Evolutionary conservation across 768 basidiomycete species (phyloP).

Genomic region (Galerina sulciceps): DNA sequence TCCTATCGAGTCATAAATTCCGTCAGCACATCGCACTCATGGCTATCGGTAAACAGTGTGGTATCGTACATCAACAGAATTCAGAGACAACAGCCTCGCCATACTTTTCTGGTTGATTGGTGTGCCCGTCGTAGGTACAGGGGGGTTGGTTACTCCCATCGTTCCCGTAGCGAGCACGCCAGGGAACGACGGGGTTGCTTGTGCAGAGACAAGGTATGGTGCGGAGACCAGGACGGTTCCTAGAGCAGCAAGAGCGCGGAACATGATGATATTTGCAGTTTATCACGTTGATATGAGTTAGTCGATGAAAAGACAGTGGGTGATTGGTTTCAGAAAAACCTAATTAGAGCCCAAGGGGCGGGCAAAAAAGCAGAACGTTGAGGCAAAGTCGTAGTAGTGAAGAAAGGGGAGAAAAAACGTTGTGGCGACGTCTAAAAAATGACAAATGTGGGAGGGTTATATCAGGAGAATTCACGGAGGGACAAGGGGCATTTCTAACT

Average conservation of each 20-base stretch:
- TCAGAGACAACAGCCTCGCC: conserved; percentile 41
- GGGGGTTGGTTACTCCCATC: conserved; percentile 44
- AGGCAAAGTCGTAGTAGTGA: neutral
- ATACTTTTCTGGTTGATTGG: conserved; percentile 45
- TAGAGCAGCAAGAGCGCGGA: neutral
- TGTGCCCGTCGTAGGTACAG: conserved; percentile 40
- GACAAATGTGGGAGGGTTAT: no score
- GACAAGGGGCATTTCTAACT: no score
- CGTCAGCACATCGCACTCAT: neutral
- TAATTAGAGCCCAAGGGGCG: neutral
- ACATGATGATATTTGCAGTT: neutral
- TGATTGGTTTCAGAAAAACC: neutral
- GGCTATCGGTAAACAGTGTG: neutral
- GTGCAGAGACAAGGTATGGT: neutral
- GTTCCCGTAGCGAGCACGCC: conserved; percentile 49
- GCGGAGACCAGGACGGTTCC: neutral
- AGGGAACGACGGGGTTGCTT: conserved; percentile 21
- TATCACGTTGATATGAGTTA: neutral
- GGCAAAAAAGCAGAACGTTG: neutral
- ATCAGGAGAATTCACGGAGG: no score
- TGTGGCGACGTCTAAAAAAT: no score
- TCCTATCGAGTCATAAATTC: conserved; percentile 26
- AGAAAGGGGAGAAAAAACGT: neutral
- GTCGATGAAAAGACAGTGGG: neutral
- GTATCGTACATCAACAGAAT: conserved; percentile 41